phyloP scores from a whole-genome alignment of 2,329 filamentous ascomycete species.

The Arachnopeziza araneosa region DNA sequence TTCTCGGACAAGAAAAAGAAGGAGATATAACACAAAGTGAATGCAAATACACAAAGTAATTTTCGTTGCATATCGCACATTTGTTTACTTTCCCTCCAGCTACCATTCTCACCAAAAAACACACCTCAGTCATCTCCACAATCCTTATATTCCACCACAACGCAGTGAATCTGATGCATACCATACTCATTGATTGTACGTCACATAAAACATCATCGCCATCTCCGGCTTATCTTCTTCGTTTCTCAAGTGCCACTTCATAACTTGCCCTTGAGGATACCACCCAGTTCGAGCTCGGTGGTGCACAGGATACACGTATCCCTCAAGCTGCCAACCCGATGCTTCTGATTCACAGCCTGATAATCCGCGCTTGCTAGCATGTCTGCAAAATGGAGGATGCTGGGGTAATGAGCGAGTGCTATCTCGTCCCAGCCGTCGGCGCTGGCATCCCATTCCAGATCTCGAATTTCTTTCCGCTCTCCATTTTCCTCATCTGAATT shows the following conservation, averaged over 20 bases:
- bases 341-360: conserved; percentile 49
- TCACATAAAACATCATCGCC: too few species aligned
- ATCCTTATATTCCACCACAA: too few species aligned
- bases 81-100: neutral
- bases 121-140: too few species aligned
- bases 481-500: too few species aligned
- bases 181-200: too few species aligned
- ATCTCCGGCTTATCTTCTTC: too few species aligned
- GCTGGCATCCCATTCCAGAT: conserved; percentile 8
- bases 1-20: too few species aligned
- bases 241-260: neutral
- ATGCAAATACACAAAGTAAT: too few species aligned
- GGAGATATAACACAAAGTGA: neutral
- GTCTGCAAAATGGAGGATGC: conserved; percentile 54
- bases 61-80: neutral
- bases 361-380: conserved; percentile 54
- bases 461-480: neutral
- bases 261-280: neutral
- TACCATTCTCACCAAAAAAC: neutral
- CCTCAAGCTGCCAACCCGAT: conserved; percentile 43
- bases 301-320: conserved; percentile 51
- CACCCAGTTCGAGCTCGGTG: conserved; percentile 38
- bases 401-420: conserved; percentile 60
- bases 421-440: conserved; percentile 52
- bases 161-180: too few species aligned